Evolutionary conservation across 2,329 filamentous ascomycete genomes (phyloP).

Genomic region (Chaetomium olivaceum): DNA sequence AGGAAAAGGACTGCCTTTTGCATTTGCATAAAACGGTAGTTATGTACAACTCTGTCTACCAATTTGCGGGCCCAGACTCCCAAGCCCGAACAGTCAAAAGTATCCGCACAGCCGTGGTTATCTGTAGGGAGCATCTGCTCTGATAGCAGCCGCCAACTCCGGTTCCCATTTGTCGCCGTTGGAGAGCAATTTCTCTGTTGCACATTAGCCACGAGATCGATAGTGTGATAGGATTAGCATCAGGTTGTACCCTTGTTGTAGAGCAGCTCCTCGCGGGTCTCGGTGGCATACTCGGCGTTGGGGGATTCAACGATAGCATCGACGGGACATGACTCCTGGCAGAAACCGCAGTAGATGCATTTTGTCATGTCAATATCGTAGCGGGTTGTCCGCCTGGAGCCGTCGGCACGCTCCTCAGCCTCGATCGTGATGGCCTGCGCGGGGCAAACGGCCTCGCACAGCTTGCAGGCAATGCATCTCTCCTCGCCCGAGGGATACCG

Average conservation of each 20-base stretch:
- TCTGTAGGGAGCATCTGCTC: conserved; percentile 90
- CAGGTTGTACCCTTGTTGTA: conserved; percentile 78
- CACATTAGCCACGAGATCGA: conserved; percentile 28
- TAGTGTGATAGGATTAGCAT: neutral
- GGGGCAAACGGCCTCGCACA: conserved; percentile 97
- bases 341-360: conserved; percentile 99
- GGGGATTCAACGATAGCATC: conserved; percentile 77
- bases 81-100: neutral
- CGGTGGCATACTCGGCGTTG: conserved; percentile 64
- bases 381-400: conserved; percentile 89
- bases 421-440: conserved; percentile 99
- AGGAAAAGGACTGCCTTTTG: conserved; percentile 2
- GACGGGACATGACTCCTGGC: conserved; percentile 97
- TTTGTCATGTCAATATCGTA: conserved; percentile 99
- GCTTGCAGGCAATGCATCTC: conserved; percentile 99
- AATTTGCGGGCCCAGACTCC: neutral
- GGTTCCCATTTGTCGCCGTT: conserved; percentile 98
- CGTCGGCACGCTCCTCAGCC: conserved; percentile 95
- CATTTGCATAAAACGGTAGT: conserved; percentile 3
- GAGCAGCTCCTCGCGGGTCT: conserved; percentile 83
- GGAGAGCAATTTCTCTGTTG: conserved; percentile 73
- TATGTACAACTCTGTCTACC: conserved; percentile 29
- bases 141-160: conserved; percentile 86
- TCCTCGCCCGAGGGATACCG: conserved; percentile 97
- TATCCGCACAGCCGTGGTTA: conserved; percentile 47